Evolutionary conservation across 129 eudicot species (phyloP).

Genomic region (Rutidosis leptorrhynchoides): DNA sequence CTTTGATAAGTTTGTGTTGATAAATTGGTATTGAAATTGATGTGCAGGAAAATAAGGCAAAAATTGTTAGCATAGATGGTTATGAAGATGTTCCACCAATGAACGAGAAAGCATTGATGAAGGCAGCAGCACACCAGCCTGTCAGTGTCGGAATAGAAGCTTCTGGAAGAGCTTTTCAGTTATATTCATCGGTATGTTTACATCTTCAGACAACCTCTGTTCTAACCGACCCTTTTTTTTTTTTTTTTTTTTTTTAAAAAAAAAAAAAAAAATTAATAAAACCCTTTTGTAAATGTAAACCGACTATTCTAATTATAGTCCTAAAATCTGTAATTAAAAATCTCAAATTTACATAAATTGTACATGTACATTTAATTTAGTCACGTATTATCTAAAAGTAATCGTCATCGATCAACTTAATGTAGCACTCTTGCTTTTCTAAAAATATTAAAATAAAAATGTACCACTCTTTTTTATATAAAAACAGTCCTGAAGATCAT

Average conservation of each 20-base stretch:
- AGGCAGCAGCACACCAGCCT: conserved; percentile 92
- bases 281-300: too few species aligned
- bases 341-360: too few species aligned
- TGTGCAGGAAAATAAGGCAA: conserved; percentile 62
- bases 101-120: conserved; percentile 65
- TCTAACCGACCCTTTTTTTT: not conserved
- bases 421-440: too few species aligned
- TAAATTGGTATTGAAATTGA: not conserved
- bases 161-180: conserved; percentile 67
- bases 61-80: conserved; percentile 73
- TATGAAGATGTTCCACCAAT: conserved; percentile 79
- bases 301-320: too few species aligned
- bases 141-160: conserved; percentile 96
- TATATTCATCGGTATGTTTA: conserved; percentile 66
- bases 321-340: too few species aligned
- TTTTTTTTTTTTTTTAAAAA: not conserved
- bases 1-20: not conserved
- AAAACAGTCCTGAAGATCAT: too few species aligned
- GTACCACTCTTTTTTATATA: too few species aligned
- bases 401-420: too few species aligned
- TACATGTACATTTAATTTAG: too few species aligned
- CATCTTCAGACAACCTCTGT: not conserved
- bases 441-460: too few species aligned
- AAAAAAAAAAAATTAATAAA: too few species aligned
- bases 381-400: too few species aligned